Percentiles rank a stretch among this genome's conserved stretches.
Evolutionary conservation across 352 stramenopile species (phyloP).

Genomic region (Blastocystis sp.): DNA sequence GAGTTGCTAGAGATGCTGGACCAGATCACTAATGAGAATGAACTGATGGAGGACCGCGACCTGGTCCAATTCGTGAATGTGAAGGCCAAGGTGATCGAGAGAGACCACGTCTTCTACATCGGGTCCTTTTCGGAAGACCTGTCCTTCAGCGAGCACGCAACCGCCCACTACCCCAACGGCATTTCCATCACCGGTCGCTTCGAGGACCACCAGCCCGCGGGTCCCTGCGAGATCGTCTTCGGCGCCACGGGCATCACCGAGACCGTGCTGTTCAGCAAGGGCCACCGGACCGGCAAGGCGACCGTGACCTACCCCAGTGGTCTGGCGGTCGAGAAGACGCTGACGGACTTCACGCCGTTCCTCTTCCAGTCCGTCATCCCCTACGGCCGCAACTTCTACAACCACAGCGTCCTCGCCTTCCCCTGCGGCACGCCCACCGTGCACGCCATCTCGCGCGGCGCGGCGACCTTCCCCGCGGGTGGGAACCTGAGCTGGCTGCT

Average conservation of each 20-base stretch:
- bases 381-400: slow-evolving; percentile 15
- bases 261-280: neutral
- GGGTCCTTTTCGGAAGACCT: neutral
- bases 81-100: neutral
- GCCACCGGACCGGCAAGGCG: neutral
- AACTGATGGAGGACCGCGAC: neutral
- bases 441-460: neutral
- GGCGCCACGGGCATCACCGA: neutral
- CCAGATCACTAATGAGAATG: neutral
- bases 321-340: neutral
- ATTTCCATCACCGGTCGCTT: neutral
- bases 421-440: neutral
- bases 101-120: neutral
- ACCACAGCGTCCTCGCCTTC: neutral
- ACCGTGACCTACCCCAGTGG: neutral
- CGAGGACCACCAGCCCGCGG: neutral
- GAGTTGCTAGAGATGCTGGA: neutral
- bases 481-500: neutral
- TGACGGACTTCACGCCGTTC: neutral
- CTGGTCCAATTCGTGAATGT: neutral
- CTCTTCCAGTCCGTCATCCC: neutral
- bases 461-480: too few species aligned
- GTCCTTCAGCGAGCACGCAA: neutral
- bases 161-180: neutral
- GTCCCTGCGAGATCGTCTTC: neutral